Evolutionary conservation across 2,329 filamentous ascomycete genomes (phyloP), one percentile per base, ranked within the genome.

Genomic region (Aschersonia sp.): DNA sequence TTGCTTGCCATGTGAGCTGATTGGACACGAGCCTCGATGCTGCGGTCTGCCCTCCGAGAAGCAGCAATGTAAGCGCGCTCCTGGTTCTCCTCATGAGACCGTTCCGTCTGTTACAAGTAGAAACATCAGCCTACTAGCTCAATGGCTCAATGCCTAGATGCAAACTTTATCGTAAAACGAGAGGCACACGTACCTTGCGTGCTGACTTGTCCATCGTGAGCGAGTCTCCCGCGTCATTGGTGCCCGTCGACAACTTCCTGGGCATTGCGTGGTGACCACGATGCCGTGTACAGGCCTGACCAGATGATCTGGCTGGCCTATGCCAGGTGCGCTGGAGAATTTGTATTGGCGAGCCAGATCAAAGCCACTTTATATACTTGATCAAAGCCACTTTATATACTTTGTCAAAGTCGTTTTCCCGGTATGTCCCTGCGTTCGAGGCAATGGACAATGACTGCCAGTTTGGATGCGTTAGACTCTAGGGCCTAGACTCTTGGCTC

Each of bases 31-130:
- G 89, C 89, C 63, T 96, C 89, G 12, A 95, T 69, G 59, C 84
- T 91, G 47, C 89, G 80, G 59, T 96, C 91, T 56, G 85, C 85
- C 53, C 91, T 76, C 54, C 89, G 74, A 5, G 91, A 96, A 3
- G 89, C 89, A 9, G 89, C 89, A 55, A 96, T 92, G 61, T 94
- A 96, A 29, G 89, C 89, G 59, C 89, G 75, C 64, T 91, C 86
- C 59, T 88, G 83, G 56, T 91, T 89, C 63, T 89, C 85, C 55
- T 85, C 83, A 53, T 88, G 84, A 2, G 83, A 85, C 43, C 85
- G 72, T 63, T 87, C 83, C 3, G 82, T 85, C 78, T 86, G 49
- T 20, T 20, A 20, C 20, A n/a, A 42, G 40, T 6, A n/a, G n/a
- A 9, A 31, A 9, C 46, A 28, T 28, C 9, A 43, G 49, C 46